A percentile compares a stretch with the other conserved stretches of the same genome.
Evolutionary conservation across 805 yeast species (phyloP).

Genomic region (Schwanniomyces sp.): DNA sequence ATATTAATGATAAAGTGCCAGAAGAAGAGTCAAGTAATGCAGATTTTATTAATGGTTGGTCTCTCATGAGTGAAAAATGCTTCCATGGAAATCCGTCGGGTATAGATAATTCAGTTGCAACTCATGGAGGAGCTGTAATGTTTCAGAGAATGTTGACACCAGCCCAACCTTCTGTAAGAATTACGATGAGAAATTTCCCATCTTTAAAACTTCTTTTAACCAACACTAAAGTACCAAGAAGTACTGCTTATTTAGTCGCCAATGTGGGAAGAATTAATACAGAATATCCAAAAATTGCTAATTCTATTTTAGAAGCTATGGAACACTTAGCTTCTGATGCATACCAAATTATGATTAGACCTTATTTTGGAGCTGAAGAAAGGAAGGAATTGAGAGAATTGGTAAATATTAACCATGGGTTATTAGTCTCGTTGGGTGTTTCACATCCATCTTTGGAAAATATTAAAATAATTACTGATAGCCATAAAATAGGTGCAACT

Average conservation of each 20-base stretch:
- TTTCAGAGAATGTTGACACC: conserved; percentile 66
- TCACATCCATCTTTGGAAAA: conserved; percentile 89
- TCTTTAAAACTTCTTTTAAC: conserved; percentile 72
- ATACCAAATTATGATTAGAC: conserved; percentile 57
- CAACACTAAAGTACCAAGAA: conserved; percentile 83
- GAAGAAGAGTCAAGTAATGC: conserved; percentile 42
- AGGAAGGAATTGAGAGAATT: conserved; percentile 51
- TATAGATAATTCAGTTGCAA: conserved; percentile 93
- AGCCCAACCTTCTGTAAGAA: conserved; percentile 56
- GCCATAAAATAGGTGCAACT: conserved; percentile 72
- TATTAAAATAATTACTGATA: conserved; percentile 66
- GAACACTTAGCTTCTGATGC: conserved; percentile 74
- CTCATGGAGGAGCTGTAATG: conserved; percentile 93
- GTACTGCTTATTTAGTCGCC: conserved; percentile 81
- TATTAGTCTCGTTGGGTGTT: conserved; percentile 82
- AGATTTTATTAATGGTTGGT: conserved; percentile 77
- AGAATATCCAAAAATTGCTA: conserved; percentile 54
- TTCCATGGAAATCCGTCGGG: conserved; percentile 97
- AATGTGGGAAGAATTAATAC: conserved; percentile 60
- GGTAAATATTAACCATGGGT: conserved; percentile 82
- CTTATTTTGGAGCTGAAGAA: conserved; percentile 45
- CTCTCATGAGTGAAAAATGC: conserved; percentile 91
- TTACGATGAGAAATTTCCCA: conserved; percentile 73
- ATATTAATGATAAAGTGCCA: conserved; percentile 27
- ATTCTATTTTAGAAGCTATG: conserved; percentile 71